Base-by-base conservation (phyloP, 345 rosid species). In the Corchorus capsularis region DNA sequence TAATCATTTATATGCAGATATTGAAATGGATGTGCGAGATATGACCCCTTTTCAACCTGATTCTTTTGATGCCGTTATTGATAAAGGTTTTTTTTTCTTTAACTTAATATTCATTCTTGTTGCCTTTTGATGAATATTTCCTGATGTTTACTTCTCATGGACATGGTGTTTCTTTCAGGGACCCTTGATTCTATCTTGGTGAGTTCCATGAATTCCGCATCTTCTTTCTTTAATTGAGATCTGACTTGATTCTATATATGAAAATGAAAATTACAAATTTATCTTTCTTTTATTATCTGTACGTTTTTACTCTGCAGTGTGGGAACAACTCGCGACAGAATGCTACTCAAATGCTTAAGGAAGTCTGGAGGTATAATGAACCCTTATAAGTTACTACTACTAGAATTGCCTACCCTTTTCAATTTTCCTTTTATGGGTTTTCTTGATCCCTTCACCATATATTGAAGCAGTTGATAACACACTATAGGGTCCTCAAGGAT, bases 401-500 rank as follows among this genome's bases (percentile, higher is more conserved):
- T 66, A 0, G 45, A 14, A 66, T 59, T 60, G 73, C 76, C 78
- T 77, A 22, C 46, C 15, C 11, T 8, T 73, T 73, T 2, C 7
- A 5, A 11, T 12, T 71, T 55, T 43, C 55, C 63, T 82, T 85
- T 81, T 84, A 79, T 86, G 78, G 80, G 69, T 77, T 85, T 79
- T 83, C 92, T 90, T 92, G 91, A 92, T 89, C 73, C 72, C 71
- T 87, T 86, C 89, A 89, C 83, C 86, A 76, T 84, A 89, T 89
- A 94, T 91, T 91, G 94, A 94, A 88, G 92, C 92, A 89, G 98
- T 92, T 88, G 89, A 86, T 92, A 82, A 81, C 86, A 91, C 82
- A 85, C 93, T 94, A 84, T 92, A 92, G 98, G 97, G 98, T 92
- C 68, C 98, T 94, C 86, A 94, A 88, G 97, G 93, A 92, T 83